Percentiles rank a stretch among this genome's conserved stretches.
Conservation (phyloP, 2,329 filamentous ascomycete species). For the Diplodia seriata region DNA sequence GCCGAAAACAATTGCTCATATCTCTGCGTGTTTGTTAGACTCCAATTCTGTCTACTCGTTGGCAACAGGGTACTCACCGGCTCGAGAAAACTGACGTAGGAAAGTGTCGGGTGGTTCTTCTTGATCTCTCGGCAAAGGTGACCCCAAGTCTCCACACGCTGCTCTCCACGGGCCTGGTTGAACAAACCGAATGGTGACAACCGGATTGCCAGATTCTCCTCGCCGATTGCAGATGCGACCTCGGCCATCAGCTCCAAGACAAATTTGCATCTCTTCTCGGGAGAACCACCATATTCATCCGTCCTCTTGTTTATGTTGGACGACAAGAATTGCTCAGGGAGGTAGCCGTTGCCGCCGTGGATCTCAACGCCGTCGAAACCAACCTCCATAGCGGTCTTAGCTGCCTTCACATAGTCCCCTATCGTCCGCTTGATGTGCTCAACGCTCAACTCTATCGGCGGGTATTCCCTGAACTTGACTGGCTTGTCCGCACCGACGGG, state of each 20-base stretch:
- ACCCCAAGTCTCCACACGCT: constrained; percentile 62
- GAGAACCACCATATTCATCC: constrained; percentile 59
- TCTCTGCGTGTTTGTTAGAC: constrained; percentile 37
- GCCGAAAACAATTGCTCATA: constrained; percentile 61
- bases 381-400: constrained; percentile 60
- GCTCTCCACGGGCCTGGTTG: constrained; percentile 59
- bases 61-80: constrained; percentile 42
- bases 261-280: constrained; percentile 63
- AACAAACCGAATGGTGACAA: constrained; percentile 55
- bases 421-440: constrained; percentile 55
- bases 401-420: constrained; percentile 53
- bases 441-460: constrained; percentile 49
- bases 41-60: neutral
- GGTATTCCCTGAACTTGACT: constrained; percentile 46
- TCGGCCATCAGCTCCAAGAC: constrained; percentile 59
- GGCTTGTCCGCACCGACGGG: constrained; percentile 46
- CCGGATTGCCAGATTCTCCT: constrained; percentile 44
- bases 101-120: constrained; percentile 51
- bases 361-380: constrained; percentile 63
- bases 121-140: constrained; percentile 60
- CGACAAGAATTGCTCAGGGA: constrained; percentile 61
- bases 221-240: constrained; percentile 44
- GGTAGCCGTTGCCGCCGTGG: constrained; percentile 59
- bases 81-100: constrained; percentile 64
- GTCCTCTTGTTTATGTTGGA: constrained; percentile 58